Base-by-base conservation (phyloP, 2,329 filamentous ascomycete genomes). In the Myriosclerotinia duriaeana region DNA sequence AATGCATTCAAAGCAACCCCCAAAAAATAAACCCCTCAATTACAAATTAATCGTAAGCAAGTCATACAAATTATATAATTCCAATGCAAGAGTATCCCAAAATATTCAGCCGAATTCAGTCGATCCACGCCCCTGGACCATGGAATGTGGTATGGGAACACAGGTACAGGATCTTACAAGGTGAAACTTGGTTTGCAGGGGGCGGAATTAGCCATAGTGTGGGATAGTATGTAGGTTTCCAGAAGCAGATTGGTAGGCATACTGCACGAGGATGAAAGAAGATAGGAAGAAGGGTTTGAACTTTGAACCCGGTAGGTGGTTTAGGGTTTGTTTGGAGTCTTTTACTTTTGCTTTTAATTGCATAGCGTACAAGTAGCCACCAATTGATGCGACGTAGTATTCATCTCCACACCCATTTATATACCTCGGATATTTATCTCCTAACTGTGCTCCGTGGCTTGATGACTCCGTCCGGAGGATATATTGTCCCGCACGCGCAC, bases 181-280 rank as follows among this genome's bases (percentile, higher is more conserved):
- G 42, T 38, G 56, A 48, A 60, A 60, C 42, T 48, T 9, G 44
- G 4, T 48, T 48, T 38, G 56, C 30, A 60, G 48, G 56, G 56
- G 42, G 56, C 46, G 8, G 20, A 50, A 14, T 48, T 22, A 60
- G 56, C 30, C 44, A 60, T 50, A 20, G 30, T 20, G n/a, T 20
- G 17, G 56, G 30, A 38, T 60, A 26, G 14, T 9, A 46, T 59
- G 55, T 40, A 26, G 26, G 56, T 14, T 48, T 38, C 26, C 56
- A 17, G 3, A 50, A 22, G 26, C 12, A 46, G 55, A 36, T 6
- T 30, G 5, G n/a, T 59, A n/a, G 40, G 40, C 3, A 38, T 60
- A n/a, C 30, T 60, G 56, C 56, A 60, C 56, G 14, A 50, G 12
- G 54, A 34, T 20, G 14, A 22, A 60, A 26, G 4, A 36, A 50